Conservation (phyloP, 257 asterid species). For the Solanum gandarillasii region DNA sequence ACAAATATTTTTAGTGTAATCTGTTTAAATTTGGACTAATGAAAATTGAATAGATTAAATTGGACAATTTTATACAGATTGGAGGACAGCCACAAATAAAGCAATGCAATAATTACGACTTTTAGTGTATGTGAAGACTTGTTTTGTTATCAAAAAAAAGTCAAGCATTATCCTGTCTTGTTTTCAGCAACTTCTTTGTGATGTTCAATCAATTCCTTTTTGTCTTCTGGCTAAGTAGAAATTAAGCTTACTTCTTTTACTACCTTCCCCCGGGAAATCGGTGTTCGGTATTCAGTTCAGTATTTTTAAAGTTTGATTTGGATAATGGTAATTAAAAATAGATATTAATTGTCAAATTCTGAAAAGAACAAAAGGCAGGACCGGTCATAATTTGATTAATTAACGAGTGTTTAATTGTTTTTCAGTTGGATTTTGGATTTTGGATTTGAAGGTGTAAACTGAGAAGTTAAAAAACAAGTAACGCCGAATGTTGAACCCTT, state of each 20-base stretch:
- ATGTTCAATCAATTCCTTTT: not conserved
- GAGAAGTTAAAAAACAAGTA: not conserved
- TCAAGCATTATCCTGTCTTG: not conserved
- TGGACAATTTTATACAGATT: not conserved
- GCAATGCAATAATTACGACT: not conserved
- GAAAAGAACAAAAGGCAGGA: too few relatives aligned
- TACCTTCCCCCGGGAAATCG: not conserved
- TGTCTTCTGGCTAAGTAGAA: not conserved
- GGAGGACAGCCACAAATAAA: not conserved
- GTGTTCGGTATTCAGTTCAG: not conserved
- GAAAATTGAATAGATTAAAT: not conserved
- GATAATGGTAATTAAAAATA: fast-evolving
- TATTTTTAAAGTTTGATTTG: not conserved
- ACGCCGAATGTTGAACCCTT: not conserved
- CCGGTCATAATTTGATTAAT: not conserved
- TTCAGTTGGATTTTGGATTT: not conserved
- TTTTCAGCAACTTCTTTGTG: not conserved
- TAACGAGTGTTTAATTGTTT: not conserved
- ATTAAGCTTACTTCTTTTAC: not conserved
- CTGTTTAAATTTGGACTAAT: not conserved
- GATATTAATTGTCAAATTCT: not conserved
- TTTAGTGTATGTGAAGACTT: not conserved
- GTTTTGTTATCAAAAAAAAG: not conserved
- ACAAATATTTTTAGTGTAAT: not conserved
- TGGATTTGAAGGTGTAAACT: not conserved